Evolutionary conservation across 768 basidiomycete species (phyloP).

Genomic region (Rubroboletus satanas): DNA sequence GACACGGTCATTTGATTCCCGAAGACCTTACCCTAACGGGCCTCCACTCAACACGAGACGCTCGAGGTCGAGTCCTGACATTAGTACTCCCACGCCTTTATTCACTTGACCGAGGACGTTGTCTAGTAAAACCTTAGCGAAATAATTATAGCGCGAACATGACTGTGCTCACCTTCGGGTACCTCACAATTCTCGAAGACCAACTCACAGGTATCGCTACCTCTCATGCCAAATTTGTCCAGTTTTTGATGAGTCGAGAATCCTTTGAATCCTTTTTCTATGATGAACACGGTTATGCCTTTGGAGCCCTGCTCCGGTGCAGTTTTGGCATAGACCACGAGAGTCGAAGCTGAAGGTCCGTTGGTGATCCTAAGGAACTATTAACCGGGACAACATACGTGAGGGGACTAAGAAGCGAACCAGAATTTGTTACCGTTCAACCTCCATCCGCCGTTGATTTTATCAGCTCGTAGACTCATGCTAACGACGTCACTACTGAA

Average conservation of each 20-base stretch:
- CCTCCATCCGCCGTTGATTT: conserved; percentile 68
- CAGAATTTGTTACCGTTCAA: conserved; percentile 94
- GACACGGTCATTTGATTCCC: neutral
- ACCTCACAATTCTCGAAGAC: conserved; percentile 90
- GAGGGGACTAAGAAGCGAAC: conserved; percentile 35
- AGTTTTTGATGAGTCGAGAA: conserved; percentile 89
- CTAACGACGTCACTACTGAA: conserved; percentile 83
- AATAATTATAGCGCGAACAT: neutral
- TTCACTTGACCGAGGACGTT: conserved; percentile 81
- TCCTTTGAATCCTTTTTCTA: conserved; percentile 78
- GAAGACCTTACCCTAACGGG: conserved; percentile 66
- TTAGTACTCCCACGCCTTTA: conserved; percentile 81
- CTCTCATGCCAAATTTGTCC: conserved; percentile 96
- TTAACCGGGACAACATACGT: neutral
- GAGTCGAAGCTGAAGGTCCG: conserved; percentile 84
- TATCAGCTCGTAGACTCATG: conserved; percentile 82
- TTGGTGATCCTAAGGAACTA: conserved; percentile 79
- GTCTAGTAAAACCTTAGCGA: conserved; percentile 39
- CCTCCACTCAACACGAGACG: conserved; percentile 89
- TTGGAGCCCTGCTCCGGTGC: conserved; percentile 72
- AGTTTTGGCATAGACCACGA: conserved; percentile 92
- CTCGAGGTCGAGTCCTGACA: conserved; percentile 93
- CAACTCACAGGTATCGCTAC: conserved; percentile 91
- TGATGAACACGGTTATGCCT: conserved; percentile 89
- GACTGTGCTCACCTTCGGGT: conserved; percentile 62